Evolutionary conservation across 2,329 filamentous ascomycete species (phyloP), one percentile per base, ranked within the genome.

Genomic region (Diaporthe destruens): DNA sequence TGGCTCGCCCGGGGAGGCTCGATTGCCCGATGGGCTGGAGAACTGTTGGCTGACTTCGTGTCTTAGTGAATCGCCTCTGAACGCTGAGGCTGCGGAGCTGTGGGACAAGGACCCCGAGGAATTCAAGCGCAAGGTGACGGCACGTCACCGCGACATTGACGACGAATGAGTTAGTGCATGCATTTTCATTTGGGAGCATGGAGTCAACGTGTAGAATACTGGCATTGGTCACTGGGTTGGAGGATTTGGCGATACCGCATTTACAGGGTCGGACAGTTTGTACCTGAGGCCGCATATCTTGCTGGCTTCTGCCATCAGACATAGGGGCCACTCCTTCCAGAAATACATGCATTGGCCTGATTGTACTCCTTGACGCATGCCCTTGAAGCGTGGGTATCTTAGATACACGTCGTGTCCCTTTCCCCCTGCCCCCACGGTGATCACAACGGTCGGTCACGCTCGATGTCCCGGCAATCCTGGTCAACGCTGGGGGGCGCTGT

Each of bases 41-140:
- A 20, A 36, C 14, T 32, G 34, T 49, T 49, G 29, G 54, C 71
- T 74, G 54, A 74, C 66, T n/a, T 36, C 12, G 12, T 61, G 4
- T 20, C 20, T n/a, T 75, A 98, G 96, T 82, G 91, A 96, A 73
- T 98, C 94, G 76, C 96, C 96, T 2, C 87, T 99, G 75, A 99
- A 99, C 79, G 97, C 95, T 73, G 95, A 99, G 83, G 96, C 96
- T 39, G 96, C 97, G 20, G 94, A 98, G 81, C 88, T 99, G 54
- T 99, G 96, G 95, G 96, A 98, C 81, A 94, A 92, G 77, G 91
- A 98, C 81, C 87, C 91, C 49, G 91, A 90, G 57, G 94, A 97
- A 82, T 98, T 96, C 88, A 94, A 98, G 88, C 90, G 90, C 76
- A 92, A 92, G 84, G 90, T 92, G 44, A 78, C 88, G 75, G 89